Evolutionary conservation across 306 rosid species (phyloP).

Genomic region (Astragalus membranaceus): DNA sequence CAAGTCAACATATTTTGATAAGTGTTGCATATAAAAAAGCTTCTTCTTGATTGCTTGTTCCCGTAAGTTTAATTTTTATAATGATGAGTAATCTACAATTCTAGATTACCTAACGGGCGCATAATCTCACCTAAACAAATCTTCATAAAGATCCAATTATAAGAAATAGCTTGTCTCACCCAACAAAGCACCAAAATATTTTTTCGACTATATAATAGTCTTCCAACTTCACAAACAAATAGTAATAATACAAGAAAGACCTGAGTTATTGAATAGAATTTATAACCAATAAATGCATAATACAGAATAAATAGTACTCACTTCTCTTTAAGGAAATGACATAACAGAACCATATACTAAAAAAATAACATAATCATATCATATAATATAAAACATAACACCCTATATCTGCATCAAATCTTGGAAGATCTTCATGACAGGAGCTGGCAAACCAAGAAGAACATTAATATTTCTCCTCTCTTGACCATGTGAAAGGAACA

Average conservation of each 20-base stretch:
- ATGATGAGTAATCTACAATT: neutral
- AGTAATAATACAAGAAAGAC: neutral
- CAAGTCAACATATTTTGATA: neutral
- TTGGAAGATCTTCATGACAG: constrained; percentile 81
- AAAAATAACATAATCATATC: constrained; percentile 6
- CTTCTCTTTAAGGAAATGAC: neutral
- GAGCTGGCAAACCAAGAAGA: constrained; percentile 77
- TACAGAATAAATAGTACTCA: constrained; percentile 9
- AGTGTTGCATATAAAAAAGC: neutral
- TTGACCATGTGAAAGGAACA: constrained; percentile 76
- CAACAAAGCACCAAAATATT: neutral
- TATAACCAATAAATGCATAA: constrained; percentile 22
- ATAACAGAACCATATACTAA: constrained; percentile 1
- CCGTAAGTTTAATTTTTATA: neutral
- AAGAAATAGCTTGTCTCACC: neutral
- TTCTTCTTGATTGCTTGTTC: neutral
- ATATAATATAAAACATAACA: neutral
- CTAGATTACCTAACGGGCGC: neutral
- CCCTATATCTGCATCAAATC: constrained; percentile 50
- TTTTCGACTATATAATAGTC: neutral
- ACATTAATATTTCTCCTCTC: constrained; percentile 74
- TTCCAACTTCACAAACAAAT: neutral
- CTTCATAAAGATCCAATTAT: neutral
- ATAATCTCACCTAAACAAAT: neutral
- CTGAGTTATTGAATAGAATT: constrained; percentile 8